Evolutionary conservation across 305 asterid genomes (phyloP), one percentile per base, ranked within the genome.

Genomic region (Fraxinus angustifolia): DNA sequence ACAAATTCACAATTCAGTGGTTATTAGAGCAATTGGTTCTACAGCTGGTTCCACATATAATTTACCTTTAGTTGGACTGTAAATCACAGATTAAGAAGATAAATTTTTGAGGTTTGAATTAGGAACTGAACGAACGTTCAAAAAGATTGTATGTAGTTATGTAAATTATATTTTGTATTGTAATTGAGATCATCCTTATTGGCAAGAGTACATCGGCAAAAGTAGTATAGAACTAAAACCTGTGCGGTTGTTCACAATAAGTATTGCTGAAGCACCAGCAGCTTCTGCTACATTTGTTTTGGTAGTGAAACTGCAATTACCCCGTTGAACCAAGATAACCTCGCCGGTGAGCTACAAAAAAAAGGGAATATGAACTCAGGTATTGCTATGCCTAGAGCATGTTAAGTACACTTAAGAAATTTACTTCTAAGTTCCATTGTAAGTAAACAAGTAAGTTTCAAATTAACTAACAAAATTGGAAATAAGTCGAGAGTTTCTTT

Each of bases 181-280:
- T 67, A 11, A 65, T 28, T 28, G 73, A 67, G 35, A 67, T 67
- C 73, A 12, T 68, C 40, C 2, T 28, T 6, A 14, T 5, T 4
- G 38, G 74, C 38, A 68, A 12, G 21, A 68, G 74, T 30, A 30
- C 14, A 65, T 31, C 11, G 3, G 38, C 74, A 11, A 68, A 68
- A 68, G 38, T 30, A 12, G 74, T 30, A 67, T 67, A 68, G 23
- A 84, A 62, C 33, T 70, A 48, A 81, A 58, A 95, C 99, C 98
- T 93, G 89, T 94, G 82, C 85, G 93, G 79, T 90, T 90, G 91
- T 96, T 96, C 83, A 96, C 90, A 81, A 96, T 90, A 79, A 96
- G 89, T 82, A 96, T 65, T 79, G 97, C 98, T 12, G 98, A 94
- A 82, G 99, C 99, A 84, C 97, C 97, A 84, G 99, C 97, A 85